These are phyloP conservation scores for Aspergillus bombycis DNA, from an alignment of 2,329 filamentous ascomycete genomes.

Conservation along the genomic window DNA sequence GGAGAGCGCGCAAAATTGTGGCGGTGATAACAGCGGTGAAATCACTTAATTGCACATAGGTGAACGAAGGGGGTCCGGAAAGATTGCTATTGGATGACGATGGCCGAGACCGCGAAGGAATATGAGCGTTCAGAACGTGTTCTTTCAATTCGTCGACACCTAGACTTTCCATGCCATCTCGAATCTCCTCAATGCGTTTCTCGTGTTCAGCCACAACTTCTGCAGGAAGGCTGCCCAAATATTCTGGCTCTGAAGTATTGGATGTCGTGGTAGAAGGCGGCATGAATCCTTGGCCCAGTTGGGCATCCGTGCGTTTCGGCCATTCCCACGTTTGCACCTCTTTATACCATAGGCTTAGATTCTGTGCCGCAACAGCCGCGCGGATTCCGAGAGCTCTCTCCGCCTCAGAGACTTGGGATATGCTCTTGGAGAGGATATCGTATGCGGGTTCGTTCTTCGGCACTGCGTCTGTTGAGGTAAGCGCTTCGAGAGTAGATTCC, in stretches of 20 bases:
- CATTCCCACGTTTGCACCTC: constrained; percentile 65
- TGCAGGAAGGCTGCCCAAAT: constrained; percentile 72
- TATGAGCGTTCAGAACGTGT: constrained; percentile 81
- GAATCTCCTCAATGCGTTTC: constrained; percentile 73
- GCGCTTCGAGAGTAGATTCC: constrained; percentile 55
- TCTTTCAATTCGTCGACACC: constrained; percentile 77
- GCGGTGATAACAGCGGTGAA: constrained; percentile 88
- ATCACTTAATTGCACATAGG: constrained; percentile 78
- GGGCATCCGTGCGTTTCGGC: constrained; percentile 47
- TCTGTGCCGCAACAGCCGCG: constrained; percentile 62
- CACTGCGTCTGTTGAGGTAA: constrained; percentile 48
- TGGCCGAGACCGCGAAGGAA: constrained; percentile 63
- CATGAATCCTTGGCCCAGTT: constrained; percentile 47
- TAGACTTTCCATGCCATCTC: constrained; percentile 47
- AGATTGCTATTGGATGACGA: constrained; percentile 47
- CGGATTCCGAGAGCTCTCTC: constrained; percentile 63
- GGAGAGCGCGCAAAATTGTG: constrained; percentile 85
- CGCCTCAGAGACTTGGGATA: constrained; percentile 57
- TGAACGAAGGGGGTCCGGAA: constrained; percentile 45
- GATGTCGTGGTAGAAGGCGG: constrained; percentile 25
- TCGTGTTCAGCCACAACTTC: constrained; percentile 70
- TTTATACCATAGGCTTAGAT: constrained; percentile 60
- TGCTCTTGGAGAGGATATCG: constrained; percentile 51
- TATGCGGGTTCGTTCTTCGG: constrained; percentile 42
- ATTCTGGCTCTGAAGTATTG: constrained; percentile 42